Base-by-base conservation (phyloP, 768 basidiomycete genomes). In the Boletus sp. region DNA sequence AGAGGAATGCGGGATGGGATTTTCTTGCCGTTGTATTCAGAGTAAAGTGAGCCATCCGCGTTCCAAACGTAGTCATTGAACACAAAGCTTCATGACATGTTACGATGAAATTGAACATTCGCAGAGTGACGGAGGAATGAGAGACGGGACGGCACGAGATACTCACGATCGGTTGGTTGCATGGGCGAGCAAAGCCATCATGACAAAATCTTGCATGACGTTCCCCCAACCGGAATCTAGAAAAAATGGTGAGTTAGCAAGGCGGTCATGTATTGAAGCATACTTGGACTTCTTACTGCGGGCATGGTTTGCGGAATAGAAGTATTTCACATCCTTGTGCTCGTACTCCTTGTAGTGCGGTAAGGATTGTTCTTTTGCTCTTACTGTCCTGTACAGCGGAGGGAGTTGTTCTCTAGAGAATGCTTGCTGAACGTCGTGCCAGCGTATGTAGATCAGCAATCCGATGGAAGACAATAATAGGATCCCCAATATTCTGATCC, bases 231-330 rank as follows among this genome's bases (percentile, higher is more conserved):
- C 77, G 7, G 67, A 69, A 44, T 70, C 77, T 77, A 47, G 17
- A 52, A 32, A 36, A 18, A 11, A 35, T 17, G 18, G n/a, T 37
- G 24, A 57, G 33, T 30, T n/a, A 10, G 50, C 15, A 33, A 8
- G 33, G 7, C 10, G 14, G 5, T 28, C 12, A 8, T 28, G 39
- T 8, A n/a, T 20, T 11, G 10, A 11, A 33, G 8, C 2, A 28
- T 48, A 11, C 29, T 9, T 8, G 15, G 29, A 29, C 15, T 28
- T 28, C 76, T 57, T 47, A 78, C 80, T 67, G 52, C 69, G 66
- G 0, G 67, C 75, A 61, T 83, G 80, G 54, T 81, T 82, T 4
- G 78, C 75, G 32, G 79, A 64, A 64, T 75, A 80, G 9, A 85
- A 63, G 58, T 78, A 84, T 55, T 74, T 77, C 15, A 72, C 65